These are phyloP conservation scores for Hemileccinum impolitum DNA, from an alignment of 768 basidiomycete genomes.

Conservation along the genomic window DNA sequence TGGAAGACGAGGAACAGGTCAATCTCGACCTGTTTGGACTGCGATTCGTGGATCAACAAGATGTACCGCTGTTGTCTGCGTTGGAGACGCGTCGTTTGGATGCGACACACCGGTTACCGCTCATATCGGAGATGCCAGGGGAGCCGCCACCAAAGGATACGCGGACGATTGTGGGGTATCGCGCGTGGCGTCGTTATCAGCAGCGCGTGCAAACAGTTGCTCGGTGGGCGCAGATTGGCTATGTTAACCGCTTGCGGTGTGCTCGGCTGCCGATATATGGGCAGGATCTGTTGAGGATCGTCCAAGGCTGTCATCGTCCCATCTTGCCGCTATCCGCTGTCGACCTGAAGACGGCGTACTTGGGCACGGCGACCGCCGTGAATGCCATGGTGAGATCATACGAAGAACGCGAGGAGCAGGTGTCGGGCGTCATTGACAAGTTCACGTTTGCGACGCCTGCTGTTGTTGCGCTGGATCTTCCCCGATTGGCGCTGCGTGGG, in stretches of 20 bases:
- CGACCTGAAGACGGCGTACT: constrained; percentile 35
- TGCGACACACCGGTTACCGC: constrained; percentile 53
- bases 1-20: constrained; percentile 47
- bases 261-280: constrained; percentile 41
- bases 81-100: constrained; percentile 54
- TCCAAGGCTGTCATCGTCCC: constrained; percentile 38
- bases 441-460: constrained; percentile 83
- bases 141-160: constrained; percentile 71
- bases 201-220: constrained; percentile 49
- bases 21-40: constrained; percentile 67
- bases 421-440: constrained; percentile 51
- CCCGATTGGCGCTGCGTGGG: constrained; percentile 56
- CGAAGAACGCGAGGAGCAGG: constrained; percentile 50
- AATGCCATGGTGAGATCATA: constrained; percentile 64
- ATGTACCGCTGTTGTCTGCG: constrained; percentile 51
- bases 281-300: constrained; percentile 43
- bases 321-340: constrained; percentile 51
- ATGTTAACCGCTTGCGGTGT: constrained; percentile 75
- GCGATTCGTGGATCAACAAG: constrained; percentile 55
- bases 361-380: constrained; percentile 41
- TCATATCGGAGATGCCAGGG: constrained; percentile 50
- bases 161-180: constrained; percentile 73
- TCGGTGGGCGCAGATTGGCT: constrained; percentile 67
- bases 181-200: constrained; percentile 45
- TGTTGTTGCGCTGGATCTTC: constrained; percentile 73